Conservation (phyloP, 2,329 filamentous ascomycete species). For the Fusarium ramigenum region DNA sequence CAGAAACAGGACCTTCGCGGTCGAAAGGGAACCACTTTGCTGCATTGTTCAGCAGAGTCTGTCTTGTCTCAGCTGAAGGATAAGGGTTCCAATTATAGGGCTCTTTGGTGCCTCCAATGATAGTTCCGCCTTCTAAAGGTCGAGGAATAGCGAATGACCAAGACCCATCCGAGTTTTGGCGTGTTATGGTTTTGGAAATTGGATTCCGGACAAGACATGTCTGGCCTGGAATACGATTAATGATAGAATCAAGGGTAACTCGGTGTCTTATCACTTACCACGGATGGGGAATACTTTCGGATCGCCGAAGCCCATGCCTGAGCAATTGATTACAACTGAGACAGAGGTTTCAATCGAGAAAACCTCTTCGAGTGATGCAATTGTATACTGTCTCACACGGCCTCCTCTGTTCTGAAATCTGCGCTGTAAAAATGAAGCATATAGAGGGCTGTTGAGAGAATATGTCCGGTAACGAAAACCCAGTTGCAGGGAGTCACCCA, state of each 20-base stretch:
- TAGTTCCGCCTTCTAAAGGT: neutral
- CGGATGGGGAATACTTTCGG: neutral
- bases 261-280: neutral
- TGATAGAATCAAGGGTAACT: no score
- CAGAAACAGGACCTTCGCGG: no score
- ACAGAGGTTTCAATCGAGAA: neutral
- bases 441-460: neutral
- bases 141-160: conserved; percentile 9
- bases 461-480: conserved; percentile 1
- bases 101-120: conserved; percentile 2
- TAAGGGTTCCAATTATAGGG: neutral
- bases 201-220: neutral
- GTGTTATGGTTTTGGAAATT: neutral
- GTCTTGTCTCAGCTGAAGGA: neutral
- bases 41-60: neutral
- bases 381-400: neutral
- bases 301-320: neutral
- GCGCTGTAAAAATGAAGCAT: neutral
- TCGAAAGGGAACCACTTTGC: neutral
- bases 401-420: neutral
- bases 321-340: neutral
- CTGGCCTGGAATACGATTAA: neutral
- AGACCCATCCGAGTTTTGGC: neutral
- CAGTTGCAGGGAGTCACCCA: neutral
- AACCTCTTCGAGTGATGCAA: neutral